A percentile compares a stretch with the other conserved stretches of the same genome.
Evolutionary conservation across 2,329 filamentous ascomycete species (phyloP).

Genomic region (Exophiala sp.): DNA sequence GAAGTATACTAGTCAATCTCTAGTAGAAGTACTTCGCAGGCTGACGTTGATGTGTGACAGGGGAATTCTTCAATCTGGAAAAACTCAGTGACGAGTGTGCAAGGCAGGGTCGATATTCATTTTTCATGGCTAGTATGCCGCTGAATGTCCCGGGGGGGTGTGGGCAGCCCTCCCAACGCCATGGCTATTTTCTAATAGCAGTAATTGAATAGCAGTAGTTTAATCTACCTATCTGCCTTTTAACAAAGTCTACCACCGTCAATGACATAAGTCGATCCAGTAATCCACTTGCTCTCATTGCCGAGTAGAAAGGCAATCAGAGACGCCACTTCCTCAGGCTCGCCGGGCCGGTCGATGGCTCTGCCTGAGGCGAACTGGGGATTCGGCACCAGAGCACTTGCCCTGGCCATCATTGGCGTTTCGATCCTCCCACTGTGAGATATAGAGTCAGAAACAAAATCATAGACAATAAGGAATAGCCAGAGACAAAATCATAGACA

Average conservation of each 20-base stretch:
- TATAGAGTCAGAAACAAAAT: not conserved
- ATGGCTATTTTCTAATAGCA: constrained; percentile 22
- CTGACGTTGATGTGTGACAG: not conserved
- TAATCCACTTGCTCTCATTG: constrained; percentile 43
- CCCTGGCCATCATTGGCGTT: constrained; percentile 5
- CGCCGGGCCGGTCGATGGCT: constrained; percentile 1
- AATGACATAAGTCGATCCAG: constrained; percentile 40
- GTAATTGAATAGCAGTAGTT: too few relatives aligned
- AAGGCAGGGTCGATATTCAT: constrained; percentile 34
- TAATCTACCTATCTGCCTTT: too few relatives aligned
- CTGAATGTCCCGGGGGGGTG: constrained; percentile 23
- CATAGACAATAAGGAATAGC: not conserved
- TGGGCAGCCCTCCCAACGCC: constrained; percentile 24
- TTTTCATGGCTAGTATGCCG: constrained; percentile 42
- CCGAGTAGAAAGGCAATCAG: constrained; percentile 46
- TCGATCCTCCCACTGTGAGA: not conserved
- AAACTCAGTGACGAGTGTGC: constrained; percentile 34
- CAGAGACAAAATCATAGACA: too few relatives aligned
- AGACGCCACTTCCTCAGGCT: constrained; percentile 35
- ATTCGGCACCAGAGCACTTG: too few relatives aligned
- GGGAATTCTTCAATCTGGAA: constrained; percentile 36
- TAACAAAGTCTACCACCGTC: constrained; percentile 39
- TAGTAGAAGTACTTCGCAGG: not conserved
- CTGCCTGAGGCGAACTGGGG: too few relatives aligned
- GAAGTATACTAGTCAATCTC: too few relatives aligned